A percentile compares a stretch with the other conserved stretches of the same genome.
Conservation (phyloP, 2,329 filamentous ascomycete species). For the Penicillium sp. region DNA sequence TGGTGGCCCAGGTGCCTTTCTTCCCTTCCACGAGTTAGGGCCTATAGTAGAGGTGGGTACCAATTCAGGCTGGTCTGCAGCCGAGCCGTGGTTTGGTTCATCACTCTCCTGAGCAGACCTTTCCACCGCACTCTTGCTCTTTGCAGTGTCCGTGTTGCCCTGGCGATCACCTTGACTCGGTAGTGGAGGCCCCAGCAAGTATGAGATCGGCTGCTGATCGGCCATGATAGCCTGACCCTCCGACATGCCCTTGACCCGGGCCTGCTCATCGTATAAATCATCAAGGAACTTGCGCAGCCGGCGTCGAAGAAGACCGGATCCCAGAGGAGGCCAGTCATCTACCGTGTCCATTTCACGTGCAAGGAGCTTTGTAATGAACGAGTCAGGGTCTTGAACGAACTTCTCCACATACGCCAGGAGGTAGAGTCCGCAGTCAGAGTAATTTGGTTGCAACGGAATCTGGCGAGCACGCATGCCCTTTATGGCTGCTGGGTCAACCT, state of each 20-base stretch:
- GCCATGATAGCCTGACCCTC: constrained; percentile 33
- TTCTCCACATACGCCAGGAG: constrained; percentile 77
- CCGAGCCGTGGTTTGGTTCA: neutral
- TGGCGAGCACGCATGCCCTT: constrained; percentile 64
- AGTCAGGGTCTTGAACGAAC: constrained; percentile 70
- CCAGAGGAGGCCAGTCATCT: constrained; percentile 52
- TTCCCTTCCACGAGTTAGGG: neutral
- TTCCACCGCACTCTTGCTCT: neutral
- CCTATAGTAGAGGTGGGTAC: constrained; percentile 1
- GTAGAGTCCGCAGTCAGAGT: constrained; percentile 83
- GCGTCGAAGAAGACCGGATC: constrained; percentile 56
- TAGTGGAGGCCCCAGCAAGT: constrained; percentile 25
- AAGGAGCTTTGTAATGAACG: constrained; percentile 63
- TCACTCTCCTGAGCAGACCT: neutral
- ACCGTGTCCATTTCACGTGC: constrained; percentile 56
- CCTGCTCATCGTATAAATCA: constrained; percentile 56
- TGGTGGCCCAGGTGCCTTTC: neutral
- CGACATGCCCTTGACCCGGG: constrained; percentile 33
- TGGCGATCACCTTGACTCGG: constrained; percentile 2
- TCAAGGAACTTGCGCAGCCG: constrained; percentile 64
- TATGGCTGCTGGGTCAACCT: constrained; percentile 44
- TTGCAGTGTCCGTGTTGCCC: neutral
- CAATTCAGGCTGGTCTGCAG: constrained; percentile 7
- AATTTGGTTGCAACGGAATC: constrained; percentile 77
- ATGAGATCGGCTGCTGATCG: constrained; percentile 28